Percentiles rank a stretch among this genome's conserved stretches.
These are phyloP conservation scores for Pseudogymnoascus sp. DNA, from an alignment of 2,329 filamentous ascomycete genomes.

Conservation along the genomic window DNA sequence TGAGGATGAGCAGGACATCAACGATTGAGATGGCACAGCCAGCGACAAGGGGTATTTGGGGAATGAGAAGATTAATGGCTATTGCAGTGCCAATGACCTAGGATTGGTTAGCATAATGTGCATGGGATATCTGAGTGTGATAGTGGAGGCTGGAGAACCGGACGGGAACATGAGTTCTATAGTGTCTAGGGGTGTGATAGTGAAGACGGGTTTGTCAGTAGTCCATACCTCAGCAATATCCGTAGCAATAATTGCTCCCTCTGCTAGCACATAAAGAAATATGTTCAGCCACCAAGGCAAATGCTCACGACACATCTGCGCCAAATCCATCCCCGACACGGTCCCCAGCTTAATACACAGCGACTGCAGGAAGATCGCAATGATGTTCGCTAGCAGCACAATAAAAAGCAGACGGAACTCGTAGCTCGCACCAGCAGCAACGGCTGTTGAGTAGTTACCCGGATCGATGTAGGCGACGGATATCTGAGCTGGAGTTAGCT, in stretches of 20 bases:
- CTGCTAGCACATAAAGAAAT: conserved; percentile 42
- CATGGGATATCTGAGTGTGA: neutral
- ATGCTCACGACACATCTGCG: conserved; percentile 43
- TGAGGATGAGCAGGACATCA: conserved; percentile 58
- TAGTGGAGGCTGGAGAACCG: neutral
- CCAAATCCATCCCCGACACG: conserved; percentile 42
- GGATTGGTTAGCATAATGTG: neutral
- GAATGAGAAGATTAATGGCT: conserved; percentile 57
- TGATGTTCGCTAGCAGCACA: conserved; percentile 48
- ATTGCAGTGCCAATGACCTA: conserved; percentile 64
- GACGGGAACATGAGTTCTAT: conserved; percentile 9
- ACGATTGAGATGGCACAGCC: conserved; percentile 61
- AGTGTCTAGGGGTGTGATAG: neutral
- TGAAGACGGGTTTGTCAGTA: neutral
- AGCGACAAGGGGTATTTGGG: conserved; percentile 55
- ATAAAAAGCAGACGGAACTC: conserved; percentile 47
- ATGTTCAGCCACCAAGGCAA: conserved; percentile 44
- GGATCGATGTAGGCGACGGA: conserved; percentile 34
- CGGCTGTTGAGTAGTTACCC: conserved; percentile 50
- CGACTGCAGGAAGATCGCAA: conserved; percentile 50
- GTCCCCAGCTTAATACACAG: conserved; percentile 44
- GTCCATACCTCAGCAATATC: conserved; percentile 40
- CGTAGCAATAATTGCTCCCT: conserved; percentile 45
- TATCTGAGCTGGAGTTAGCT: conserved; percentile 18
- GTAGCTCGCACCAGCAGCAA: conserved; percentile 46